Percentiles rank a stretch among this genome's conserved stretches.
Evolutionary conservation across 2,329 filamentous ascomycete genomes (phyloP).

Genomic region (Colletotrichum tamarilloi): DNA sequence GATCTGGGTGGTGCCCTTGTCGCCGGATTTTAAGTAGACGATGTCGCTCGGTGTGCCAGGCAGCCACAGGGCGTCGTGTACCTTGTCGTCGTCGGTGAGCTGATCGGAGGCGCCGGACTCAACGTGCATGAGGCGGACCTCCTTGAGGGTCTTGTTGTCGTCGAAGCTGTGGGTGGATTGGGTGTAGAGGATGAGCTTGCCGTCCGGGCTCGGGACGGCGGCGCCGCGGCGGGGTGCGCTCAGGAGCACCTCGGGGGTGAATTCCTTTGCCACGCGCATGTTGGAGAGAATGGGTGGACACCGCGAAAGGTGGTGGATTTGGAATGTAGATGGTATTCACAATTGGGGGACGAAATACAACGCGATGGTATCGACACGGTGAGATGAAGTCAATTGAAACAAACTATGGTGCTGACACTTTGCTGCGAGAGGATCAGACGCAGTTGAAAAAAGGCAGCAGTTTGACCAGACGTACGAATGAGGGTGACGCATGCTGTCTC

Average conservation of each 20-base stretch:
- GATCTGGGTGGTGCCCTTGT: slow-evolving; percentile 46
- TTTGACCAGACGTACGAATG: slow-evolving; percentile 20
- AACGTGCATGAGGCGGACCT: slow-evolving; percentile 49
- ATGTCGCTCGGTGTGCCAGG: slow-evolving; percentile 44
- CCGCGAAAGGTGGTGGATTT: background rate
- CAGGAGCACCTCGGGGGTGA: slow-evolving; percentile 48
- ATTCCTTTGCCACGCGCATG: slow-evolving; percentile 37
- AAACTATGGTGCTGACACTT: background rate
- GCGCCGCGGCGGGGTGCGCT: slow-evolving; percentile 43
- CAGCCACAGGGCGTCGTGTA: slow-evolving; percentile 51
- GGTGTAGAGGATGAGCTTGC: slow-evolving; percentile 54
- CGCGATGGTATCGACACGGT: background rate
- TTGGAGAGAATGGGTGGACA: background rate
- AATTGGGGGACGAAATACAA: background rate
- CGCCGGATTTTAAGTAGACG: slow-evolving; percentile 44
- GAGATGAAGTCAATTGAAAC: background rate
- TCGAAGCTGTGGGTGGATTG: slow-evolving; percentile 50
- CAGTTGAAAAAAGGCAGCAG: background rate
- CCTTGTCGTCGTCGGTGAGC: slow-evolving; percentile 42
- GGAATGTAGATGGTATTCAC: background rate
- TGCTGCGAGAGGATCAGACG: background rate
- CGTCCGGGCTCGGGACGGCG: slow-evolving; percentile 53
- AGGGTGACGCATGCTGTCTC: slow-evolving; percentile 23
- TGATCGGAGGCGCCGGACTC: slow-evolving; percentile 41
- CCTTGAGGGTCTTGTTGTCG: slow-evolving; percentile 44